Conservation (phyloP, 192 early-diverging fungal genomes). For the Lobosporangium transversale region DNA sequence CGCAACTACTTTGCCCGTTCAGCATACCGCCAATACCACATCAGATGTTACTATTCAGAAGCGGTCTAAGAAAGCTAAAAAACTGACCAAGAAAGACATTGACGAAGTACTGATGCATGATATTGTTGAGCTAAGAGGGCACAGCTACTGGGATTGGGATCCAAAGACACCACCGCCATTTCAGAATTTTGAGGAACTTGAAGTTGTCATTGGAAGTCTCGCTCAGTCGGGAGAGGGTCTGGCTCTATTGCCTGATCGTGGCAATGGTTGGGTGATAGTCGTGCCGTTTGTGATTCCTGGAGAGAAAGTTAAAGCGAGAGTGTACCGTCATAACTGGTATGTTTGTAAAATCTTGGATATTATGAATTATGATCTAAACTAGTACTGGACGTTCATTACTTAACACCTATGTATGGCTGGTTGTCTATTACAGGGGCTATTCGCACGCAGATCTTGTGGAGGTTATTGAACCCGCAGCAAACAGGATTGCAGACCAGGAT, state of each 20-base stretch:
- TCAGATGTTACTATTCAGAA: not conserved
- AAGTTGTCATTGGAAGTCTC: constrained; percentile 43
- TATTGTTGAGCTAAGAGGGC: constrained; percentile 43
- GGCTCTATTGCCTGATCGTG: constrained; percentile 43
- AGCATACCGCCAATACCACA: not conserved
- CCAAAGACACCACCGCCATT: constrained; percentile 43
- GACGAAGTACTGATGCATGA: constrained; percentile 51
- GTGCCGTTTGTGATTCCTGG: constrained; percentile 44
- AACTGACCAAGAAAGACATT: constrained; percentile 47
- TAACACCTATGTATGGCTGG: no score
- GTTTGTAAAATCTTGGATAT: no score
- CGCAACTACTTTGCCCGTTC: not conserved
- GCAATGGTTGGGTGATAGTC: constrained; percentile 43
- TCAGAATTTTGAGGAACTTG: constrained; percentile 50
- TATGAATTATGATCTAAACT: no score
- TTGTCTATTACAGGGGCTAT: constrained; percentile 46
- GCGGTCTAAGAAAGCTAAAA: constrained; percentile 46
- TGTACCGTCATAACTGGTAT: constrained; percentile 50
- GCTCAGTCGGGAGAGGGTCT: constrained; percentile 49
- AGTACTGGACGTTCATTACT: no score
- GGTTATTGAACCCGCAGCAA: constrained; percentile 39
- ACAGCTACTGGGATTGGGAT: constrained; percentile 48
- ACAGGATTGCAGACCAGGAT: constrained; percentile 42
- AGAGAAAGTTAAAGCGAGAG: constrained; percentile 47
- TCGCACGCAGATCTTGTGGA: constrained; percentile 50